phyloP scores from a whole-genome alignment of 2,329 filamentous ascomycete species.

The Fusarium pseudonygamai region DNA sequence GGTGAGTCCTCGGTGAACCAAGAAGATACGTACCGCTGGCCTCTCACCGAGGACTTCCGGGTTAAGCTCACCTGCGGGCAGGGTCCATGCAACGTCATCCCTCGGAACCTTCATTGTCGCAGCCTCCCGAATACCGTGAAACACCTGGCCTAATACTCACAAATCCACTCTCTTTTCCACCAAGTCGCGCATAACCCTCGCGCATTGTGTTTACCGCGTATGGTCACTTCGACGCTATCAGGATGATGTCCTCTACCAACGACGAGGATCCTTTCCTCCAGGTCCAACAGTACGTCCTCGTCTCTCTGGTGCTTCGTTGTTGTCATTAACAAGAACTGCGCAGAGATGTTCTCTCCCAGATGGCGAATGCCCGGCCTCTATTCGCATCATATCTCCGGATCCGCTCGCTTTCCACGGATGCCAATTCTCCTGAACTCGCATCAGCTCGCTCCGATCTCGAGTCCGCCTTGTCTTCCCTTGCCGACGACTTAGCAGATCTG shows the following conservation, averaged over 20 bases:
- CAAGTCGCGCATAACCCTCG: not conserved
- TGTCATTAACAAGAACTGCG: conserved; percentile 12
- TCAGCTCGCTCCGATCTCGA: conserved; percentile 78
- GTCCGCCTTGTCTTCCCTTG: conserved; percentile 71
- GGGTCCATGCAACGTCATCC: conserved; percentile 46
- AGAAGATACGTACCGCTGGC: conserved; percentile 29
- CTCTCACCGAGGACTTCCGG: conserved; percentile 23
- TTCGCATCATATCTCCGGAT: conserved; percentile 97
- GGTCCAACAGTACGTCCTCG: conserved; percentile 68
- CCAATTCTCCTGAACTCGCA: conserved; percentile 84
- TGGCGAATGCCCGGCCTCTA: conserved; percentile 82
- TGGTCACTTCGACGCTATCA: conserved; percentile 39
- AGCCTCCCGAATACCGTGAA: conserved; percentile 23
- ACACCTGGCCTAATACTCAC: conserved; percentile 5
- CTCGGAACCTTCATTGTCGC: conserved; percentile 36
- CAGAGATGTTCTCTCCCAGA: conserved; percentile 88
- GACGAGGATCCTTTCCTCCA: conserved; percentile 78
- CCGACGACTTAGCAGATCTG: conserved; percentile 88
- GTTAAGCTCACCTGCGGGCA: conserved; percentile 21
- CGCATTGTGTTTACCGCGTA: conserved; percentile 33
- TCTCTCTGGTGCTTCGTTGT: not conserved
- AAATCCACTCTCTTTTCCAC: not conserved
- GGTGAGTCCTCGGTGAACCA: conserved; percentile 36
- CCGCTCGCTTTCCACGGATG: conserved; percentile 79
- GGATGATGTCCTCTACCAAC: conserved; percentile 74